Evolutionary conservation across 768 basidiomycete species (phyloP).

Genomic region (Mycena chlorophos): DNA sequence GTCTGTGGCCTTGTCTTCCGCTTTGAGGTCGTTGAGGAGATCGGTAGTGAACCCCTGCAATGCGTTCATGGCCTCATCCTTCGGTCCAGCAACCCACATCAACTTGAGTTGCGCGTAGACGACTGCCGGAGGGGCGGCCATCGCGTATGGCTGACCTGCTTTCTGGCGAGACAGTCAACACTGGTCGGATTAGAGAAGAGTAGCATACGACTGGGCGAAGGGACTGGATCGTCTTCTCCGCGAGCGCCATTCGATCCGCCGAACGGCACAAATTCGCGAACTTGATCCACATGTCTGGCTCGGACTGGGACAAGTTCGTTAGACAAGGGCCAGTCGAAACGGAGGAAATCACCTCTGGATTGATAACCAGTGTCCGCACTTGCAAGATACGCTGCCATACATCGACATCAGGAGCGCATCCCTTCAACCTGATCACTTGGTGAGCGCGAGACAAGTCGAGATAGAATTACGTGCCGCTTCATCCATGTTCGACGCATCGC

Average conservation of each 20-base stretch:
- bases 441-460: neutral
- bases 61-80: constrained; percentile 77
- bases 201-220: constrained; percentile 76
- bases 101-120: constrained; percentile 95
- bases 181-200: constrained; percentile 20
- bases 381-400: constrained; percentile 98
- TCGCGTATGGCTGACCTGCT: no score
- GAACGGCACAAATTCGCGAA: constrained; percentile 98
- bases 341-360: constrained; percentile 59
- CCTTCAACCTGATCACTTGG: constrained; percentile 64
- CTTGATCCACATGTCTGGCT: constrained; percentile 98
- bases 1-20: constrained; percentile 50
- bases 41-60: constrained; percentile 80
- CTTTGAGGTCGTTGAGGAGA: constrained; percentile 71
- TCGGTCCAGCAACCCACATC: constrained; percentile 87
- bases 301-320: constrained; percentile 38
- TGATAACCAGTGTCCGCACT: constrained; percentile 90
- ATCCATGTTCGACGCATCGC: constrained; percentile 96
- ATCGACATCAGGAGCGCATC: constrained; percentile 97
- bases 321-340: neutral
- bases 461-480: constrained; percentile 65
- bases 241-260: constrained; percentile 89
- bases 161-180: neutral
- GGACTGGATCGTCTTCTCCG: constrained; percentile 95
- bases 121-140: constrained; percentile 89